These are phyloP conservation scores for Paecilomyces variotii DNA, from an alignment of 2,329 filamentous ascomycete genomes.

Conservation along the genomic window DNA sequence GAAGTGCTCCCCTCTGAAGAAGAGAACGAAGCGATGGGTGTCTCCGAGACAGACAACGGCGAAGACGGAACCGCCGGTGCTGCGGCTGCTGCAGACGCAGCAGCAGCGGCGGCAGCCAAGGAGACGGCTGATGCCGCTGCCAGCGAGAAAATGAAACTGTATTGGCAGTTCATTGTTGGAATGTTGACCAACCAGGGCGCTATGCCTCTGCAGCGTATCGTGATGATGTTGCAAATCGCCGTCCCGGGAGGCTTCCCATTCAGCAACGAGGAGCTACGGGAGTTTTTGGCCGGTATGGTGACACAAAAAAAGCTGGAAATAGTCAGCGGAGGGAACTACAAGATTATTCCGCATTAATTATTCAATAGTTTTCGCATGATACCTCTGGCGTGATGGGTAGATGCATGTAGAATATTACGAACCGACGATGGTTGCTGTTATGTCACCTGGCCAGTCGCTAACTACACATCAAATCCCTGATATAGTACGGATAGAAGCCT, in stretches of 20 bases:
- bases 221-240: slow-evolving; percentile 92
- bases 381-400: not conserved
- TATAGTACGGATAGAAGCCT: not conserved
- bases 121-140: slow-evolving; percentile 50
- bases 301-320: slow-evolving; percentile 59
- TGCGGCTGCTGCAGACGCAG: slow-evolving; percentile 32
- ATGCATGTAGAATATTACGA: not conserved
- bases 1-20: slow-evolving; percentile 41
- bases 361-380: not conserved
- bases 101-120: slow-evolving; percentile 34
- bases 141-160: slow-evolving; percentile 63
- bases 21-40: slow-evolving; percentile 13
- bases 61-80: slow-evolving; percentile 21
- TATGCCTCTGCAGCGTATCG: slow-evolving; percentile 73
- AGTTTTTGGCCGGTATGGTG: slow-evolving; percentile 74
- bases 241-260: slow-evolving; percentile 82
- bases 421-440: too few relatives aligned
- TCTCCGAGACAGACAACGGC: slow-evolving; percentile 10
- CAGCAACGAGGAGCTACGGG: slow-evolving; percentile 78
- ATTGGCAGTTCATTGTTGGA: slow-evolving; percentile 85
- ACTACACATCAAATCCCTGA: too few relatives aligned
- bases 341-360: slow-evolving; percentile 23
- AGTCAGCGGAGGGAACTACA: slow-evolving; percentile 61
- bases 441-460: too few relatives aligned
- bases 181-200: slow-evolving; percentile 91